Base-by-base conservation (phyloP, 1,284 basidiomycete species). In the Austroboletus niveus region DNA sequence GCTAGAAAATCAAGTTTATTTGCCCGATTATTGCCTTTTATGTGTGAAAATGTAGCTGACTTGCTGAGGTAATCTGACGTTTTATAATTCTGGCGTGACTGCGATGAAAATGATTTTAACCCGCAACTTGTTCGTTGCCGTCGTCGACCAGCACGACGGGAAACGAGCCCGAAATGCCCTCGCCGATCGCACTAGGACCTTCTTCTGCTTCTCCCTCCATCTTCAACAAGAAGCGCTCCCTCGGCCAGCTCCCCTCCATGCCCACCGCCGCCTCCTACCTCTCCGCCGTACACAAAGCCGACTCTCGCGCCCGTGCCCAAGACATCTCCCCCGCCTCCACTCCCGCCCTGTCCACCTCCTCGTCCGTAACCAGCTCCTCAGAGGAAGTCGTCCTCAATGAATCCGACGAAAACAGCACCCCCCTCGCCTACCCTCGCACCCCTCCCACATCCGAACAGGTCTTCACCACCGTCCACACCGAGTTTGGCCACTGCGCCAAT, bases 401-500 rank as follows among this genome's bases (percentile, higher is more conserved):
- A 50, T 58, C 60, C 29, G 69, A 74, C 20, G 72, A 75, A 36
- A 72, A 80, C 58, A 75, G 75, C 61, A 62, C 66, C 0, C 80
- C 78, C 8, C 77, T 90, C 35, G 49, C 77, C 15, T 73, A 80
- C 49, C 86, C 87, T 24, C 62, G 71, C 46, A 72, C 72, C 17
- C 84, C 88, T 4, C 87, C 88, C 2, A 89, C 83, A 40, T 90
- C 88, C 0, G 83, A 87, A 62, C 84, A 89, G 64, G 77, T 85
- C 30, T 89, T 87, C 65, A 77, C 72, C 36, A 89, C 87, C 11
- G 77, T 88, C 35, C 92, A 94, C 71, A 81, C 87, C 35, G 92
- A 94, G 72, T 94, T 93, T 61, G 92, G 92, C 10, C 89, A 90
- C 66, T 93, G 90, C 61, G 79, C 79, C 12, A 84, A 92, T 62